These are phyloP conservation scores for Entonaema liquescens DNA, from an alignment of 495 filamentous ascomycete genomes.

Conservation along the genomic window DNA sequence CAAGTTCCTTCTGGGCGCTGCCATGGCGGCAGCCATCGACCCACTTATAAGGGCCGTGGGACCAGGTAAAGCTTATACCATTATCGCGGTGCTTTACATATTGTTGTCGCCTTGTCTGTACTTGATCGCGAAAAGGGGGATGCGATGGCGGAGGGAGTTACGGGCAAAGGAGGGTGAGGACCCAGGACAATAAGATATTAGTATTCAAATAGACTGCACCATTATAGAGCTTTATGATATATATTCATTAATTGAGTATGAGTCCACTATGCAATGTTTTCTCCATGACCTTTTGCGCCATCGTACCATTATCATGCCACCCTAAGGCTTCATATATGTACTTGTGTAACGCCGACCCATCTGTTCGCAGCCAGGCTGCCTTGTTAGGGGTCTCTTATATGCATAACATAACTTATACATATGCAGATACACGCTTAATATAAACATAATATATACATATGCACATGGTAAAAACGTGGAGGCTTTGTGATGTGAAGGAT, in stretches of 20 bases:
- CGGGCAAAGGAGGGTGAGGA: slow-evolving; percentile 35
- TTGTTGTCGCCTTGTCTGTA: slow-evolving; percentile 58
- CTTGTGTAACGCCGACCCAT: not conserved
- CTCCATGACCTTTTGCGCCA: not conserved
- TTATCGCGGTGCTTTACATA: slow-evolving; percentile 64
- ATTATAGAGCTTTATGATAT: slow-evolving; percentile 10
- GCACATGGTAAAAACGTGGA: not conserved
- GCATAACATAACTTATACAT: not conserved
- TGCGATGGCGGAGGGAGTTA: slow-evolving; percentile 40
- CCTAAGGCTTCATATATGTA: not conserved
- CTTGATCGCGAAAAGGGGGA: slow-evolving; percentile 30
- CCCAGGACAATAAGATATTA: slow-evolving; percentile 5
- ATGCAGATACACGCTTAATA: not conserved
- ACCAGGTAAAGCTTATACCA: slow-evolving; percentile 74
- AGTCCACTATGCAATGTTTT: not conserved
- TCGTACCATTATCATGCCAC: slow-evolving; percentile 32
- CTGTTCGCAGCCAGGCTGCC: not conserved
- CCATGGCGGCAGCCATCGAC: slow-evolving; percentile 68
- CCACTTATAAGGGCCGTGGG: slow-evolving; percentile 70
- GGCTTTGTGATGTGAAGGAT: not conserved
- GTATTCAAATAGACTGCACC: slow-evolving; percentile 9
- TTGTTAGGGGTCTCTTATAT: not conserved
- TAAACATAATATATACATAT: not conserved
- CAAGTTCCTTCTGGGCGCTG: slow-evolving; percentile 70
- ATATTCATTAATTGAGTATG: slow-evolving; percentile 9